Base-by-base conservation (phyloP, 768 basidiomycete species). In the Suillus plorans region DNA sequence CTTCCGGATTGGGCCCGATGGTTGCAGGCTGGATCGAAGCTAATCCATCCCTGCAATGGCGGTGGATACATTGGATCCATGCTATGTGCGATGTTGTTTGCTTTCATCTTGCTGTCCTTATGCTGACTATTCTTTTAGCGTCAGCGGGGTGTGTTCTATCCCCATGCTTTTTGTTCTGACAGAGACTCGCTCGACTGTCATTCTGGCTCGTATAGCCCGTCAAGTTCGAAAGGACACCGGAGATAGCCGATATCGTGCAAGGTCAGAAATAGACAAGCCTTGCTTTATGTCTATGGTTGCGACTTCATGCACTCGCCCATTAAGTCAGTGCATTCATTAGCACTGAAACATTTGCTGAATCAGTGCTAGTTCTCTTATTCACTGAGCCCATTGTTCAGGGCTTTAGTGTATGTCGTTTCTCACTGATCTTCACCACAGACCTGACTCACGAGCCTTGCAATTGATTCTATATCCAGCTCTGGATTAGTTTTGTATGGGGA, bases 41-140 rank as follows among this genome's bases (percentile, higher is more conserved):
- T 66, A 84, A 86, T 64, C 71, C 78, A 0, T 77, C 76, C 22
- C 72, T 93, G 1, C 80, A 81, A 66, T 94, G 92, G 91, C 80
- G 91, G 34, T 94, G 92, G 91, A 91, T 95, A 31, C 86, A 92
- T 69, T 94, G 91, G 92, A 82, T 92, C 10, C 86, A 87, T 67
- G 79, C 87, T 69, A 90, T 89, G 88, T 86, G 47, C 62, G 70
- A 71, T 53, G 18, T 42, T 41, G 13, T 50, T 59, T 50, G 58
- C 58, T 62, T 63, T 56, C 28, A 12, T 47, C 31, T 64, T n/a
- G 20, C 20, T 13, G 20, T 62, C 8, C 20, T 37, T 6, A 7
- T 47, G 45, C 63, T 22, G 5, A 28, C 59, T 63, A 49, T 66
- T 62, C 60, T 42, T 63, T 68, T 60, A 90, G 91, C 58, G 70